Base-by-base conservation (phyloP, 176 grass and related monocot genomes). In the Stipa capillata region DNA sequence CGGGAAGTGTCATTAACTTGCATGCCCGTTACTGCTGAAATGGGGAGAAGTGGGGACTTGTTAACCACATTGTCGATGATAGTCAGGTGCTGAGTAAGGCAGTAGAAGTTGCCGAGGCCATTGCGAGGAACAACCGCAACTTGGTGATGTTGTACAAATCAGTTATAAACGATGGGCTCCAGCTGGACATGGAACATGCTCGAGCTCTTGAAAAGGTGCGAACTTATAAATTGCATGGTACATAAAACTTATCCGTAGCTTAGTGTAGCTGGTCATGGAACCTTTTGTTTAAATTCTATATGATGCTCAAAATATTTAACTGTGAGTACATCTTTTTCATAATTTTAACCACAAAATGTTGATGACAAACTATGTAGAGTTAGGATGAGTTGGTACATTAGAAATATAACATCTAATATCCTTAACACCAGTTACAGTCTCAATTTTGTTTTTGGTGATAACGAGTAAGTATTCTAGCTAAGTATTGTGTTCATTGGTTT, bases 1-100 rank as follows among this genome's bases (percentile, higher is more conserved):
- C 89, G 91, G 32, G 83, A 97, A 82, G 91, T 87, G 69, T 97
- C 94, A 14, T 85, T 94, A 71, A 77, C 83, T 24, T 88, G 89
- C 57, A 90, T 90, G 87, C 77, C 89, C 8, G 23, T 97, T 37
- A 88, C 91, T 34, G 89, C 89, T 62, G 85, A 92, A 75, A 90
- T 87, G 89, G 94, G 0, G 94, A 97, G 85, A 90, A 82, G 16
- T 97, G 94, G 94, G 94, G 94, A 8, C 87, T 97, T 56, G 91
- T 92, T 70, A 97, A 92, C 63, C 89, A 94, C 23, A 72, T 90
- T 36, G 91, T 94, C 11, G 91, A 94, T 44, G 89, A 86, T 27
- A 91, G 41, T 34, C 52, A 90, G 79, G 94, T 87, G 41, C 51
- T 97, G 73, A 79, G 60, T 31, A 97, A 94, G 85, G 87, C 95